A percentile compares a stretch with the other conserved stretches of the same genome.
These are phyloP conservation scores for Phyllosticta citrichinensis DNA, from an alignment of 2,329 filamentous ascomycete species.

Conservation along the genomic window DNA sequence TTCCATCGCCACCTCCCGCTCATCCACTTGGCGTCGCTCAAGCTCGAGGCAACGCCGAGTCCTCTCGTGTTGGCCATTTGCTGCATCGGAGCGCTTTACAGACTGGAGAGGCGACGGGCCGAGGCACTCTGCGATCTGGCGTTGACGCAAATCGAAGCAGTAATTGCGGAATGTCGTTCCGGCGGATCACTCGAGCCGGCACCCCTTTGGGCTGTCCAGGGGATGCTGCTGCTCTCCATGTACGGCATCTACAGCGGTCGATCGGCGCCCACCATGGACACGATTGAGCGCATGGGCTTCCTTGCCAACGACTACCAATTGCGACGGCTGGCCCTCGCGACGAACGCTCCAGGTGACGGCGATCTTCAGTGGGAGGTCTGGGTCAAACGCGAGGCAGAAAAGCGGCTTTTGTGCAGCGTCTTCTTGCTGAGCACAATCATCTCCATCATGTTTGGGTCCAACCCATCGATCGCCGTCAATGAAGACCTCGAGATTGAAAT, in stretches of 20 bases:
- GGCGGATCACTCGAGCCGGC: slow-evolving; percentile 11
- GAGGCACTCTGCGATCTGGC: slow-evolving; percentile 16
- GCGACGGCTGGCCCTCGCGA: slow-evolving; percentile 14
- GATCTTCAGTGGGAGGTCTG: slow-evolving; percentile 19
- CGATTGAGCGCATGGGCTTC: slow-evolving; percentile 14
- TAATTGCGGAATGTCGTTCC: slow-evolving; percentile 8
- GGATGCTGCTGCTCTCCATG: slow-evolving; percentile 20
- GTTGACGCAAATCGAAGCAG: slow-evolving; percentile 13
- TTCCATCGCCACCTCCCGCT: slow-evolving; percentile 27
- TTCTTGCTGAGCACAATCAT: slow-evolving; percentile 25
- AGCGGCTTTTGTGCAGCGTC: slow-evolving; percentile 23
- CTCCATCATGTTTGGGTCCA: slow-evolving; percentile 23
- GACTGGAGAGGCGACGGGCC: slow-evolving; percentile 22
- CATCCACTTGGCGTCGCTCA: slow-evolving; percentile 24
- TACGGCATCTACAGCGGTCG: slow-evolving; percentile 22
- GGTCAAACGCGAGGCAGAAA: slow-evolving; percentile 21
- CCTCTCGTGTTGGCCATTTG: slow-evolving; percentile 26
- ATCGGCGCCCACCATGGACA: slow-evolving; percentile 12
- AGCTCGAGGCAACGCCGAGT: slow-evolving; percentile 18
- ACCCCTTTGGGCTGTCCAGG: slow-evolving; percentile 23
- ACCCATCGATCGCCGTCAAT: slow-evolving; percentile 22
- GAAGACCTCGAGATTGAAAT: slow-evolving; percentile 27
- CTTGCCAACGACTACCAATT: slow-evolving; percentile 16
- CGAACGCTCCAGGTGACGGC: slow-evolving; percentile 4
- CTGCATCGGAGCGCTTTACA: slow-evolving; percentile 27